Base-by-base conservation (phyloP, 2,329 filamentous ascomycete genomes). In the Aspergillus neotritici region DNA sequence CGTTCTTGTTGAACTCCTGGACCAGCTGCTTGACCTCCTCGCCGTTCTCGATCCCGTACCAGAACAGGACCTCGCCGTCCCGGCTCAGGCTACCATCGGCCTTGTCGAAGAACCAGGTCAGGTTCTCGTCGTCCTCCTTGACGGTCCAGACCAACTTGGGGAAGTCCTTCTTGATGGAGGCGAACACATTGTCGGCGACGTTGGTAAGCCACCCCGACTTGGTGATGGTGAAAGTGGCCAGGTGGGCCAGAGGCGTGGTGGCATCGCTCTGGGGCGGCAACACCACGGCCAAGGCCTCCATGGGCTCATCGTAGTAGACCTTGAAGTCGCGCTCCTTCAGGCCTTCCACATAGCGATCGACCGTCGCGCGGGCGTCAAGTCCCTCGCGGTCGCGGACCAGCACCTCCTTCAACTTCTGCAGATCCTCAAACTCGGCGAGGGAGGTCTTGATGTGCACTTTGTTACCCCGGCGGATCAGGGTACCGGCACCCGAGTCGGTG, bases 51-150 rank as follows among this genome's bases (percentile, higher is more conserved):
- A 93, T 81, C 40, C 90, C 90, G 66, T 94, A 95, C 86, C 91
- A 97, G 76, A 97, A 97, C 61, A 97, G 83, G 31, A 96, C 87
- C 61, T 90, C 87, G 46, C 88, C 88, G 54, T 87, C 82, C 43
- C 83, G 82, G 50, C 85, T 87, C 57, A 96, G 79, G 67, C 87
- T 95, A 44, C 93, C 91, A 56, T 96, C 89, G 8, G 91, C 86
- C 76, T 95, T 95, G 69, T 95, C 90, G 55, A 94, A 94, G 75
- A 97, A 96, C 93, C 91, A 97, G 9, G 88, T 90, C 57, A 97
- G 75, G 66, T 97, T 96, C 77, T 97, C 91, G 58, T 97, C 90
- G 55, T 94, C 86, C 61, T 90, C 85, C 72, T 87, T 91, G 48
- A 96, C 91, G n/a, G 89, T 94, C 91, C 90, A 98, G 51, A 88